Base-by-base conservation (phyloP, 2,329 filamentous ascomycete species). In the Cadophora sp. region DNA sequence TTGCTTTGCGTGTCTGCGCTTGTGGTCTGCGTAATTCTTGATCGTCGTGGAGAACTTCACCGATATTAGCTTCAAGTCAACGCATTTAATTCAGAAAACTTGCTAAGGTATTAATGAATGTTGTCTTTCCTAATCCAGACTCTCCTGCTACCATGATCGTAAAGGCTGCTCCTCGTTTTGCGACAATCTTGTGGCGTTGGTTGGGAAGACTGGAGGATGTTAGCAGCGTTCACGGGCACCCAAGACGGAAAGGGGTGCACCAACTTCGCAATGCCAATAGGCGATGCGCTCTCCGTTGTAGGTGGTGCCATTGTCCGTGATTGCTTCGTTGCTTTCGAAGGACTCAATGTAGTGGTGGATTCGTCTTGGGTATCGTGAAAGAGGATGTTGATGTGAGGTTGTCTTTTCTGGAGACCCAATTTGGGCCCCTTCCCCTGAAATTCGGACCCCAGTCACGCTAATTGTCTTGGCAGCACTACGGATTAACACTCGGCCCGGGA, bases 21-120 rank as follows among this genome's bases (percentile, higher is more conserved):
- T 97, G 89, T 99, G 95, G 83, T 99, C 96, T 88, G 96, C 96
- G 83, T 99, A 99, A 89, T 98, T 99, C 89, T 99, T 99, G 89
- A 99, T 99, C 77, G 96, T 99, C 75, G 97, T 99, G 72, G 96
- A 99, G 88, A 99, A 99, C 46, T 53, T 40, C 24, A 26, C 11
- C 26, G 48, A 26, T 63, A 22, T 63, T 63, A 63, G 48, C 11
- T 26, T 27, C 11, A 26, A 27, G 29, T n/a, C 14, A 31, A 50
- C 16, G 19, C 26, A 31, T 29, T 46, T 46, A 14, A 14, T 11
- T 3, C 2, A 5, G 26, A n/a, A 31, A 24, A 59, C 53, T 19
- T 26, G 27, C 53, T 70, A 99, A 91, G 69, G 96, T 99, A 90
- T 99, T 99, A 90, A 99, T 98, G 85, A 99, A 99, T 78, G 96